A percentile compares a stretch with the other conserved stretches of the same genome.
Evolutionary conservation across 2,329 filamentous ascomycete species (phyloP).

Genomic region (Fusarium sp.): DNA sequence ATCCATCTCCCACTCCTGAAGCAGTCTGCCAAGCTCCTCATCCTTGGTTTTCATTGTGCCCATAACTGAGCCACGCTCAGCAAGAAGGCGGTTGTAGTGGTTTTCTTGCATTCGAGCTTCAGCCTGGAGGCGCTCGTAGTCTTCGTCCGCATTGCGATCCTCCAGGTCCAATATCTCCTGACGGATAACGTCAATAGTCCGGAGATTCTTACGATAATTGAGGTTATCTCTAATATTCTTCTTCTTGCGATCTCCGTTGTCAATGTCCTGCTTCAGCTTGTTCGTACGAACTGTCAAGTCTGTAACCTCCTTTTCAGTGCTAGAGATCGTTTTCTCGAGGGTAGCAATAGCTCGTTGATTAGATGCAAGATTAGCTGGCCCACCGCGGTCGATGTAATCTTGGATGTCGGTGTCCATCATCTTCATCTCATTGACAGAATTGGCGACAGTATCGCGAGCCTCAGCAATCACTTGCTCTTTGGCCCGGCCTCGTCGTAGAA

Average conservation of each 20-base stretch:
- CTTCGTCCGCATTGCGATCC: conserved; percentile 82
- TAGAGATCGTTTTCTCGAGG: conserved; percentile 75
- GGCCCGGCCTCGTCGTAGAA: conserved; percentile 76
- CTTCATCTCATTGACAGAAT: conserved; percentile 82
- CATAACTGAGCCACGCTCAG: conserved; percentile 79
- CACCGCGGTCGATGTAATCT: conserved; percentile 81
- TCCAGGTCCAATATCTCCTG: conserved; percentile 81
- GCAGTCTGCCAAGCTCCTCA: conserved; percentile 78
- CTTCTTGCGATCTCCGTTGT: conserved; percentile 84
- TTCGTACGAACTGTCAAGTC: conserved; percentile 79
- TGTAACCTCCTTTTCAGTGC: conserved; percentile 75
- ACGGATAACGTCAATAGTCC: conserved; percentile 75
- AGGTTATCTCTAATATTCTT: conserved; percentile 92
- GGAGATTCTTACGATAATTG: conserved; percentile 81
- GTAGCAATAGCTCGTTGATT: conserved; percentile 77
- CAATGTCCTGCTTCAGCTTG: conserved; percentile 80
- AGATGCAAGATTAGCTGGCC: conserved; percentile 76
- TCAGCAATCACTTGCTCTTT: conserved; percentile 80
- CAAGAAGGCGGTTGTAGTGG: conserved; percentile 76
- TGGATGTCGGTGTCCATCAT: conserved; percentile 82
- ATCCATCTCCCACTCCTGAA: conserved; percentile 85
- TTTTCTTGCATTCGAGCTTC: conserved; percentile 78
- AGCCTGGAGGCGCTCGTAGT: conserved; percentile 79
- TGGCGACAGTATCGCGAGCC: conserved; percentile 77
- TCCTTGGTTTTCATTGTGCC: conserved; percentile 88